phyloP scores from a whole-genome alignment of 495 filamentous ascomycete genomes.

The Penicillium lagena region DNA sequence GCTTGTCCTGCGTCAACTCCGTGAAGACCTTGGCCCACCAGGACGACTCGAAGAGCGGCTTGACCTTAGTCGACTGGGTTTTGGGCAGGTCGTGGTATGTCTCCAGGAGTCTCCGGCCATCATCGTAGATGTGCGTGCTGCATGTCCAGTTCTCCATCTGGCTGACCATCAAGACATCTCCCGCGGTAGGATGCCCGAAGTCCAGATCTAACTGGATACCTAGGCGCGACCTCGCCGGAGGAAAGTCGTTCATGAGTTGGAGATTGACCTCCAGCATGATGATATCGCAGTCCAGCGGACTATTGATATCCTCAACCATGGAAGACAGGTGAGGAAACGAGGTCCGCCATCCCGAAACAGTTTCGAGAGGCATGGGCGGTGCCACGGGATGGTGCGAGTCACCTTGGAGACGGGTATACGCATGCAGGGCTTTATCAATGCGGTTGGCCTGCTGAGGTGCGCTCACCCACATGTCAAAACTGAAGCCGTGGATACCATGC shows the following conservation, averaged over 20 bases:
- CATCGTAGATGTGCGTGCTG: slow-evolving; percentile 39
- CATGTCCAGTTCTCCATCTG: slow-evolving; percentile 44
- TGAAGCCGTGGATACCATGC: slow-evolving; percentile 35
- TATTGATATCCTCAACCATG: slow-evolving; percentile 28
- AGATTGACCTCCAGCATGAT: slow-evolving; percentile 44
- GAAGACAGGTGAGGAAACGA: slow-evolving; percentile 39
- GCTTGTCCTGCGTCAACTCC: slow-evolving; percentile 32
- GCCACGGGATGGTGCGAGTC: slow-evolving; percentile 30
- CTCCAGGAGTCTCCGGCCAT: slow-evolving; percentile 26
- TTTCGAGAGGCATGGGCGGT: slow-evolving; percentile 35
- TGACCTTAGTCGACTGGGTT: slow-evolving; percentile 35
- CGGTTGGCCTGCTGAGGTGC: slow-evolving; percentile 33
- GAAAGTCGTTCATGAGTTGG: slow-evolving; percentile 40
- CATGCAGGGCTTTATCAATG: slow-evolving; percentile 38
- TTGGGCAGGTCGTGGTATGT: slow-evolving; percentile 29
- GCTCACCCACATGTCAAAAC: slow-evolving; percentile 48
- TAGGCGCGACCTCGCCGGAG: slow-evolving; percentile 32
- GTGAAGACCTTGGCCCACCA: slow-evolving; percentile 47
- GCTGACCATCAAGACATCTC: slow-evolving; percentile 28
- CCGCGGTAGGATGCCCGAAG: slow-evolving; percentile 29
- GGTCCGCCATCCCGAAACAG: slow-evolving; percentile 35
- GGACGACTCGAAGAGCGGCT: slow-evolving; percentile 39
- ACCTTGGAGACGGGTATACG: slow-evolving; percentile 44
- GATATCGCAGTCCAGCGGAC: slow-evolving; percentile 37
- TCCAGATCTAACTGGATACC: slow-evolving; percentile 41